Percentiles rank a stretch among this genome's conserved stretches.
Evolutionary conservation across 768 basidiomycete species (phyloP).

Genomic region (Coprinopsis cinerea): DNA sequence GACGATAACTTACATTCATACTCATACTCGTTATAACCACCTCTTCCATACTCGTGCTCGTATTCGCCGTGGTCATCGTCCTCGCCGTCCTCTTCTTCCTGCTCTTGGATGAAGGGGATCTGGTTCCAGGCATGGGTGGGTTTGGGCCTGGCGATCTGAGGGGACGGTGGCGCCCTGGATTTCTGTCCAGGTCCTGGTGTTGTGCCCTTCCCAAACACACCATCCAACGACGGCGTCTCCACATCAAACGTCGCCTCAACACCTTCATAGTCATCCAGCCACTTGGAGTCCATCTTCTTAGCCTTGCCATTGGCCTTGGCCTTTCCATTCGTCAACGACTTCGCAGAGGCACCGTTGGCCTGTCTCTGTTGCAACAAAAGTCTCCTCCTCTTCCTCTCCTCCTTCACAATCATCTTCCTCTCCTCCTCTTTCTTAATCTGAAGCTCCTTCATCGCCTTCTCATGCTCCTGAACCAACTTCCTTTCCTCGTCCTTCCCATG

Average conservation of each 20-base stretch:
- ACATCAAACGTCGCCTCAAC: slow-evolving; percentile 1
- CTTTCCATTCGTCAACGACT: slow-evolving; percentile 2
- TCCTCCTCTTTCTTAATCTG: slow-evolving; percentile 44
- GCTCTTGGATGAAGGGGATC: slow-evolving; percentile 5
- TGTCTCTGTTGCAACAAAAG: slow-evolving; percentile 19
- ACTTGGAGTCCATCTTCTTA: background rate
- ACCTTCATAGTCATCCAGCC: background rate
- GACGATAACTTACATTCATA: background rate
- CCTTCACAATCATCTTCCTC: slow-evolving; percentile 36
- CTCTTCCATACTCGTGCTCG: background rate
- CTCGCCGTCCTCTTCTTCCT: slow-evolving; percentile 11
- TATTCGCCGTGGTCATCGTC: background rate
- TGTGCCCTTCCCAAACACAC: slow-evolving; percentile 3
- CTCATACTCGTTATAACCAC: background rate
- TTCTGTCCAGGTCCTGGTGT: background rate
- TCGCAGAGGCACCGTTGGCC: slow-evolving; percentile 13
- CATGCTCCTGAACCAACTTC: slow-evolving; percentile 31
- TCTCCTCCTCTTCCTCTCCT: slow-evolving; percentile 31
- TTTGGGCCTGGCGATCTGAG: slow-evolving; percentile 4
- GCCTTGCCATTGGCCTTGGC: background rate
- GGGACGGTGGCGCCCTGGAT: background rate
- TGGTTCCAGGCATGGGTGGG: slow-evolving; percentile 4
- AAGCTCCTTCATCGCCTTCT: slow-evolving; percentile 32
- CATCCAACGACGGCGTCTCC: slow-evolving; percentile 2
- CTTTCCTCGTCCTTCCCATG: slow-evolving; percentile 24